Conservation (phyloP, 2,329 filamentous ascomycete genomes). For the Raffaelea arxii region DNA sequence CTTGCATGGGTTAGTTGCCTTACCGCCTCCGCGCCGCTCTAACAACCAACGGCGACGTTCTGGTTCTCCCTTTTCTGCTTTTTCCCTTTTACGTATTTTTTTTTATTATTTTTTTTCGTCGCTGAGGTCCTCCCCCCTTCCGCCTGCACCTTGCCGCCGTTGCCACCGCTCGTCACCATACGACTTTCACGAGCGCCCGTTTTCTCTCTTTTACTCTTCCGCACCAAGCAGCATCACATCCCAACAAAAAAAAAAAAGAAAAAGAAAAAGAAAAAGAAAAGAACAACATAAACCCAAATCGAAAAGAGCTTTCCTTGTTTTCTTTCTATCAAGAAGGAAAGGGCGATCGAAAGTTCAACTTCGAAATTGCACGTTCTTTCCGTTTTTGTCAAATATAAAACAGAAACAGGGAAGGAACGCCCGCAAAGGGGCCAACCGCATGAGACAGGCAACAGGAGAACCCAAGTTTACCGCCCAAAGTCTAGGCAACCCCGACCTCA, state of each 20-base stretch:
- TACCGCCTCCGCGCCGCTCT: conserved; percentile 8
- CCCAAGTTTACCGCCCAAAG: too few relatives aligned
- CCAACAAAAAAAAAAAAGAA: not conserved
- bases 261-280: not conserved
- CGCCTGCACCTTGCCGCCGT: conserved; percentile 8
- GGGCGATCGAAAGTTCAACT: not conserved
- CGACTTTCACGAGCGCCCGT: conserved; percentile 7
- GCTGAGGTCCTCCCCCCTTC: conserved; percentile 3
- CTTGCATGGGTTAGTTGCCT: conserved; percentile 9
- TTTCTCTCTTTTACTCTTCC: not conserved
- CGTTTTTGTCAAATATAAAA: not conserved
- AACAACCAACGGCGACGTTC: conserved; percentile 11
- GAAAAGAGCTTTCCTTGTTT: not conserved
- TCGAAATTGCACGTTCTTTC: not conserved
- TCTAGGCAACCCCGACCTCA: too few relatives aligned
- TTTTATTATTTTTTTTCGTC: not conserved
- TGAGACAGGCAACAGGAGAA: not conserved
- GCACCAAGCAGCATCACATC: not conserved
- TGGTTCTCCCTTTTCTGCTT: conserved; percentile 2
- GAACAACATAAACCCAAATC: not conserved
- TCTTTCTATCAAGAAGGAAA: not conserved
- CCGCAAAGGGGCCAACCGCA: not conserved
- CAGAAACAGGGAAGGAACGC: not conserved
- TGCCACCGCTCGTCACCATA: conserved; percentile 8
- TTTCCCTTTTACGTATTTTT: conserved; percentile 2